These are phyloP conservation scores for Oryza officinalis DNA, from an alignment of 176 grass and related monocot genomes.

Conservation along the genomic window DNA sequence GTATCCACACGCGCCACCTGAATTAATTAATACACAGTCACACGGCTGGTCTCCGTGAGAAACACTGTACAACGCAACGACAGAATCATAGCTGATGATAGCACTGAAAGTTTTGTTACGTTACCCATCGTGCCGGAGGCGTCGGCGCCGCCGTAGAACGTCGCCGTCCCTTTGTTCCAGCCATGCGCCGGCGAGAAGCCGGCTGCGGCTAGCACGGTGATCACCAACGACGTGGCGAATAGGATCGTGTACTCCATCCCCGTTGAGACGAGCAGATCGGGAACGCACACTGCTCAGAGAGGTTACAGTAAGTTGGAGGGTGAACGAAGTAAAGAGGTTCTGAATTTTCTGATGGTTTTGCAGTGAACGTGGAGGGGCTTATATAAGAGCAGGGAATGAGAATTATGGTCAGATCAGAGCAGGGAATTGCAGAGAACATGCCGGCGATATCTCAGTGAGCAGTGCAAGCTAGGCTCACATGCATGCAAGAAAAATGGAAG, in stretches of 20 bases:
- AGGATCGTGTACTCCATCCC: neutral
- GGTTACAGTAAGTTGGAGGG: neutral
- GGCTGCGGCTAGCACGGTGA: neutral
- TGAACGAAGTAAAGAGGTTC: neutral
- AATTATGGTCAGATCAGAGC: constrained; percentile 18
- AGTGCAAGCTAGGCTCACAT: constrained; percentile 27
- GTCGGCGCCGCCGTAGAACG: constrained; percentile 33
- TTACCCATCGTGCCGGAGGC: constrained; percentile 36
- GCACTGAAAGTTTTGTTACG: neutral
- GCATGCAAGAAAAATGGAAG: neutral
- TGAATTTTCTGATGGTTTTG: constrained; percentile 7
- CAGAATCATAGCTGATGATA: neutral
- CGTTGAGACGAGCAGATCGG: neutral
- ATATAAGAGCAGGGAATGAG: constrained; percentile 21
- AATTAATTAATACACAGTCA: neutral
- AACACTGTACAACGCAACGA: neutral
- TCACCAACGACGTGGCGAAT: neutral
- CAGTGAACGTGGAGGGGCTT: neutral
- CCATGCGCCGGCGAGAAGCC: neutral
- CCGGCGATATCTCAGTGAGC: neutral
- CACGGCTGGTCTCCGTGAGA: neutral
- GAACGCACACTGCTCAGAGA: neutral
- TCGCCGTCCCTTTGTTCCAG: constrained; percentile 15
- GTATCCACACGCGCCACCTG: constrained; percentile 80
- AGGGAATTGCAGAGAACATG: constrained; percentile 39